phyloP scores from a whole-genome alignment of 441 rosid species.

The Aquilaria agallochum region DNA sequence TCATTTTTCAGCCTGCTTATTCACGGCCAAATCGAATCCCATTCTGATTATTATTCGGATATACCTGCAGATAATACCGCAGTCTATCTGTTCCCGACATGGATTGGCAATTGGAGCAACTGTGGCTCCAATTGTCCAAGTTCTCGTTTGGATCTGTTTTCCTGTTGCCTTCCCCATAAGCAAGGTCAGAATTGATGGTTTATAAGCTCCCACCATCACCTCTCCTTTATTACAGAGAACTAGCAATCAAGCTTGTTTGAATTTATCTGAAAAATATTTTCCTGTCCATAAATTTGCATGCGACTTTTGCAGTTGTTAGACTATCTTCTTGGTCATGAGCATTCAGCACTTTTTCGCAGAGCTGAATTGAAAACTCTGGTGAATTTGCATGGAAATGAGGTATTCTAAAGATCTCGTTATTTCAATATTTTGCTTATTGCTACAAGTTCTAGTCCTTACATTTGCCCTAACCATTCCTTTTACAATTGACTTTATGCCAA shows the following conservation, averaged over 20 bases:
- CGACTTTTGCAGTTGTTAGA: constrained; percentile 33
- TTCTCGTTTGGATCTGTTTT: constrained; percentile 47
- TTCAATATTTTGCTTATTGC: background rate
- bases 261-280: background rate
- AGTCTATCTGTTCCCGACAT: constrained; percentile 43
- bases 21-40: background rate
- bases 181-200: constrained; percentile 30
- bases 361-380: constrained; percentile 61
- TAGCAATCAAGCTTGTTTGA: constrained; percentile 5
- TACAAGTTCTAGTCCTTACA: too few species aligned
- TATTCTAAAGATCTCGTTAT: constrained; percentile 6
- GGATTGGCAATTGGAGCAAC: constrained; percentile 51
- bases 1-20: background rate
- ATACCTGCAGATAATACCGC: constrained; percentile 39
- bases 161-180: constrained; percentile 61
- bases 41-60: background rate
- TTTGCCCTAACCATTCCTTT: too few species aligned
- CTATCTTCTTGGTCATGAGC: constrained; percentile 35
- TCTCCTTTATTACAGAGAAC: too few species aligned
- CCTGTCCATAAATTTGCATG: background rate
- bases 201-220: background rate
- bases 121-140: constrained; percentile 39
- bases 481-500: background rate
- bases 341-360: constrained; percentile 43
- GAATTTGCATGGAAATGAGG: constrained; percentile 47